Conservation (phyloP, 805 yeast species). For the Cyberlindnera japonica region DNA sequence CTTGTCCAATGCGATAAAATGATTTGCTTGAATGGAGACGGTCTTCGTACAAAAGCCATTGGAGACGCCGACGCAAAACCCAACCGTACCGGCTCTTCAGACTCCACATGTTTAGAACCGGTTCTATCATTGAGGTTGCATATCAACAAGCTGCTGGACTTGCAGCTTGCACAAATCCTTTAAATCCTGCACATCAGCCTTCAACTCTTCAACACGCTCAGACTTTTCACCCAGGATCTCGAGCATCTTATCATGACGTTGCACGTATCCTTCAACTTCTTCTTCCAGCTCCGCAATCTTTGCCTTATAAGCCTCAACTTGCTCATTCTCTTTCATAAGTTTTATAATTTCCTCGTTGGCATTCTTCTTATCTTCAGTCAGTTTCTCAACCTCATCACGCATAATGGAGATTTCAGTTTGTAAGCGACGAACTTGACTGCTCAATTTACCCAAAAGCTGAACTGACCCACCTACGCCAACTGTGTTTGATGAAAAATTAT, state of each 20-base stretch:
- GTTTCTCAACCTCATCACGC: slow-evolving; percentile 55
- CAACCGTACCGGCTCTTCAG: no score
- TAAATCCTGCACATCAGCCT: slow-evolving; percentile 84
- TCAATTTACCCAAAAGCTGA: slow-evolving; percentile 71
- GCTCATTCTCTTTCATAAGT: slow-evolving; percentile 53
- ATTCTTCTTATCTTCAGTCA: slow-evolving; percentile 55
- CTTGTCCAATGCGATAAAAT: no score
- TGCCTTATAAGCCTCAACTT: slow-evolving; percentile 32
- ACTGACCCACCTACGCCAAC: slow-evolving; percentile 35
- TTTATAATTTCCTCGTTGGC: slow-evolving; percentile 66
- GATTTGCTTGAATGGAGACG: no score
- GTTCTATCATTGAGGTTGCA: slow-evolving; percentile 37
- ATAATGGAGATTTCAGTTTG: slow-evolving; percentile 72
- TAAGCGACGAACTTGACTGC: slow-evolving; percentile 70
- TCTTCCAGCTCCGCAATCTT: slow-evolving; percentile 38
- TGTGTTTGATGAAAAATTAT: slow-evolving; percentile 4
- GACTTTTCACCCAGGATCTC: slow-evolving; percentile 82
- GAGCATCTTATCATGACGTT: slow-evolving; percentile 52
- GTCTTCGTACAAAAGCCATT: no score
- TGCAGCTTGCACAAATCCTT: slow-evolving; percentile 81
- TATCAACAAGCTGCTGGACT: slow-evolving; percentile 78
- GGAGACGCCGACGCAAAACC: no score
- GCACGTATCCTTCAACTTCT: slow-evolving; percentile 23
- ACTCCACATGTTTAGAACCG: no score
- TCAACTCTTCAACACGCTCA: slow-evolving; percentile 79